Evolutionary conservation across 495 filamentous ascomycete species (phyloP).

Genomic region (Evansstolkia leycettana): DNA sequence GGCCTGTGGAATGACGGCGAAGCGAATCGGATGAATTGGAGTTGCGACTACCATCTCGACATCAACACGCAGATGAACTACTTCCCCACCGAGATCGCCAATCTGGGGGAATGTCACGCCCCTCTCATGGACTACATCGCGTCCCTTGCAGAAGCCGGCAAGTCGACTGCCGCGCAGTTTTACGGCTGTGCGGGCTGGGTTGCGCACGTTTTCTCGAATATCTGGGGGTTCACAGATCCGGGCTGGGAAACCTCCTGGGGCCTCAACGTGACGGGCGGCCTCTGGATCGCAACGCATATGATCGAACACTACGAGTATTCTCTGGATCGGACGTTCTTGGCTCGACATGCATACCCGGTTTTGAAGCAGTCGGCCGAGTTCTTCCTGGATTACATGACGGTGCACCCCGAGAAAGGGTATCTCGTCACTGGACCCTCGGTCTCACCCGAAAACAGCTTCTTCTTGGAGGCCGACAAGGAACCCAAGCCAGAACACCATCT

Average conservation of each 20-base stretch:
- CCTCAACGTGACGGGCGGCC: conserved; percentile 20
- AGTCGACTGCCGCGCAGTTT: conserved; percentile 19
- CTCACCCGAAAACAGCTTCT: conserved; percentile 27
- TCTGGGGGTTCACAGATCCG: conserved; percentile 28
- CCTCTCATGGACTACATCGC: conserved; percentile 23
- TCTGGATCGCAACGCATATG: conserved; percentile 25
- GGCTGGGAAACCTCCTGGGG: conserved; percentile 26
- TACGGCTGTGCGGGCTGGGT: conserved; percentile 25
- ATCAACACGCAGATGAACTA: conserved; percentile 45
- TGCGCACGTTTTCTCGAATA: conserved; percentile 27
- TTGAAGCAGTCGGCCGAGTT: conserved; percentile 17
- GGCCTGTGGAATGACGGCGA: conserved; percentile 37
- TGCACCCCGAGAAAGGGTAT: conserved; percentile 16
- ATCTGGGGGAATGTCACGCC: conserved; percentile 8
- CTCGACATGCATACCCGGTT: conserved; percentile 10
- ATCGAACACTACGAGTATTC: conserved; percentile 27
- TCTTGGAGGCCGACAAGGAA: conserved; percentile 7
- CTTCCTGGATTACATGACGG: conserved; percentile 3
- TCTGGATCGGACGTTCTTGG: conserved; percentile 15
- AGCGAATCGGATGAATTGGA: conserved; percentile 30
- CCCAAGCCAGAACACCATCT: background rate
- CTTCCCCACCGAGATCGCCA: conserved; percentile 32
- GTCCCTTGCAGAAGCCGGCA: conserved; percentile 10
- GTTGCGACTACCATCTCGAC: conserved; percentile 37
- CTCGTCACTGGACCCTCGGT: conserved; percentile 23